phyloP scores from a whole-genome alignment of 1,139 yeast species.

The Diutina catenulata region DNA sequence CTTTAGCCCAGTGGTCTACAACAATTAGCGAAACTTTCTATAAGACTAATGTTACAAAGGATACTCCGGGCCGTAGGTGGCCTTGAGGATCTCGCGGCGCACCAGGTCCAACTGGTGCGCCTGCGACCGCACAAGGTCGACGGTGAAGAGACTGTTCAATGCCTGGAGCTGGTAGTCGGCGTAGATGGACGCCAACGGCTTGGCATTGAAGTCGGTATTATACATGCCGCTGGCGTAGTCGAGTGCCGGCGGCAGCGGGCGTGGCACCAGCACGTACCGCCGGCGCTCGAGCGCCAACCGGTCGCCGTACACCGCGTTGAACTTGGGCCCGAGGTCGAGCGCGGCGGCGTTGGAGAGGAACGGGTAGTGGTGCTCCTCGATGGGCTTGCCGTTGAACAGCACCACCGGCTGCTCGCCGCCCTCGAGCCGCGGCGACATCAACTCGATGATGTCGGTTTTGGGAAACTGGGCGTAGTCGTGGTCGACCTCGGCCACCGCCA shows the following conservation, averaged over 20 bases:
- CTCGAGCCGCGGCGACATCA: neutral
- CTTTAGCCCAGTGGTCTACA: too few relatives aligned
- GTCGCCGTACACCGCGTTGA: too few relatives aligned
- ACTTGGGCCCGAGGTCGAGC: neutral
- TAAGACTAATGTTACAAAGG: too few relatives aligned
- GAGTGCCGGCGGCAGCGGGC: neutral
- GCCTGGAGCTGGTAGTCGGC: neutral
- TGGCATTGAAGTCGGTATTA: neutral
- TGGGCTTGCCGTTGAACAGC: neutral
- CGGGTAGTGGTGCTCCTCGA: neutral
- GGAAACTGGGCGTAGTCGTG: neutral
- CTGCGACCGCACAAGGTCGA: too few relatives aligned
- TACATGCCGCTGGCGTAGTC: neutral
- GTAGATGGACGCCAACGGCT: neutral
- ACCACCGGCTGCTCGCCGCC: too few relatives aligned
- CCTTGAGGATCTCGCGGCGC: too few relatives aligned
- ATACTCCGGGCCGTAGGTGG: too few relatives aligned
- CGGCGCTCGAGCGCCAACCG: neutral
- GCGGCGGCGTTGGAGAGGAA: neutral
- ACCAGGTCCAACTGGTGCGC: too few relatives aligned
- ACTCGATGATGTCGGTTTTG: neutral
- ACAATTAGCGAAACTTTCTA: too few relatives aligned
- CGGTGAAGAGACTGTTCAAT: too few relatives aligned
- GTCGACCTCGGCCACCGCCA: neutral
- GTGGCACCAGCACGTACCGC: neutral